A percentile compares a stretch with the other conserved stretches of the same genome.
Evolutionary conservation across 768 basidiomycete species (phyloP).

Genomic region (Mycena galericulata): DNA sequence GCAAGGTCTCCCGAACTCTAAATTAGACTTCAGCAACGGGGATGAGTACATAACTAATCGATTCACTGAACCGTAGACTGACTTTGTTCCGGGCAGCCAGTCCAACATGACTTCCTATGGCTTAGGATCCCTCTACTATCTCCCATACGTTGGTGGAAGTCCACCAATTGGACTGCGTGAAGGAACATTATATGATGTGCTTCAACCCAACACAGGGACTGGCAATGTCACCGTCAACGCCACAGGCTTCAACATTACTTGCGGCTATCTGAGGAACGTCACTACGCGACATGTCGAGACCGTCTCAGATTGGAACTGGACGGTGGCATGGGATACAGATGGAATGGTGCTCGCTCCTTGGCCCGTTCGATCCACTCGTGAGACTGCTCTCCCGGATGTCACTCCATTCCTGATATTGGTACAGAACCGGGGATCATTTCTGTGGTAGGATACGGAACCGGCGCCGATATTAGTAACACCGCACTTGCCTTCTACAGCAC

Average conservation of each 20-base stretch:
- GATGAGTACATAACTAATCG: background rate
- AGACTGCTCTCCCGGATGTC: background rate
- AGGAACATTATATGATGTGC: conserved; percentile 14
- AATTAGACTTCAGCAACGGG: background rate
- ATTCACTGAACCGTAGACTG: background rate
- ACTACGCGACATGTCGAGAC: background rate
- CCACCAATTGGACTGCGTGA: background rate
- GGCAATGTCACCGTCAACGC: background rate
- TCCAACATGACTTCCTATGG: background rate
- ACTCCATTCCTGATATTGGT: background rate
- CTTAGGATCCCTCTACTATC: background rate
- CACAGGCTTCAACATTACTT: conserved; percentile 14
- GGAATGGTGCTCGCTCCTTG: too few species aligned
- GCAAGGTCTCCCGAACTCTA: background rate
- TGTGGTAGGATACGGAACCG: too few species aligned
- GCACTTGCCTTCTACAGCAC: conserved; percentile 10
- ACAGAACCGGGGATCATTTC: conserved; percentile 1
- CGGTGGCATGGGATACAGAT: too few species aligned
- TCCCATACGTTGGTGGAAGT: background rate
- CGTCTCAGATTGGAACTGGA: too few species aligned
- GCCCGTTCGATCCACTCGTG: background rate
- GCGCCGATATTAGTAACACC: background rate
- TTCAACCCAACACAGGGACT: background rate
- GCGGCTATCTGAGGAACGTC: background rate
- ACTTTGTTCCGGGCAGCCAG: background rate